These are phyloP conservation scores for Hansenula lynferdii DNA, from an alignment of 1,139 yeast species.

Conservation along the genomic window DNA sequence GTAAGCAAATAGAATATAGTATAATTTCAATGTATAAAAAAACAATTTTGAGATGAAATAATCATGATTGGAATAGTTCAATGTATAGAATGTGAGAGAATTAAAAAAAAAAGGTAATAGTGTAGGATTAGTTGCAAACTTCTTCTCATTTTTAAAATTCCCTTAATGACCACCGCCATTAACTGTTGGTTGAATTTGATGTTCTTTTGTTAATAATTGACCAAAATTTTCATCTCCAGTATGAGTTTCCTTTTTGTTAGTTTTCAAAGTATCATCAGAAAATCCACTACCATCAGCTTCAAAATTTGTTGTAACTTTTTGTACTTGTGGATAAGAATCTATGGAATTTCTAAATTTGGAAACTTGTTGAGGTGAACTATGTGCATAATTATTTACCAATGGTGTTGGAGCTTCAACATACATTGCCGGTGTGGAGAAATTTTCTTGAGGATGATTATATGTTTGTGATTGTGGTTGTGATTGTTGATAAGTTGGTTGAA, in stretches of 20 bases:
- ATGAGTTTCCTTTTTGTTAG: conserved; percentile 21
- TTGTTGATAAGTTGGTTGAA: neutral
- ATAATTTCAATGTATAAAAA: too few relatives aligned
- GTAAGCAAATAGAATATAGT: too few relatives aligned
- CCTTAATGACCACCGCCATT: too few relatives aligned
- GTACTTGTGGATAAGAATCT: conserved; percentile 7
- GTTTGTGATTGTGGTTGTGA: too few relatives aligned
- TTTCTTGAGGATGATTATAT: neutral
- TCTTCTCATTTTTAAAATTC: too few relatives aligned
- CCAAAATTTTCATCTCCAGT: conserved; percentile 10
- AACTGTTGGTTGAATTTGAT: neutral
- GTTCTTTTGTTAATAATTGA: neutral
- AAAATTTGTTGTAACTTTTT: neutral
- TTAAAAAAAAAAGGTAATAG: too few relatives aligned
- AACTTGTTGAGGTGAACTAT: conserved; percentile 4
- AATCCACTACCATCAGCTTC: conserved; percentile 17
- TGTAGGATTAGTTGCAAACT: too few relatives aligned
- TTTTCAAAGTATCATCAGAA: conserved; percentile 17
- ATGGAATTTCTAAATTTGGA: conserved; percentile 7
- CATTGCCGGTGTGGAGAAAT: conserved; percentile 3
- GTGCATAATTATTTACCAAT: conserved; percentile 1
- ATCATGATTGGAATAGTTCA: too few relatives aligned
- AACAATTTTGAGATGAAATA: too few relatives aligned
- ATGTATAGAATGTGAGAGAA: too few relatives aligned
- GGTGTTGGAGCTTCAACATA: conserved; percentile 15